Base-by-base conservation (phyloP, 345 rosid genomes). In the Fremontodendron californicum region DNA sequence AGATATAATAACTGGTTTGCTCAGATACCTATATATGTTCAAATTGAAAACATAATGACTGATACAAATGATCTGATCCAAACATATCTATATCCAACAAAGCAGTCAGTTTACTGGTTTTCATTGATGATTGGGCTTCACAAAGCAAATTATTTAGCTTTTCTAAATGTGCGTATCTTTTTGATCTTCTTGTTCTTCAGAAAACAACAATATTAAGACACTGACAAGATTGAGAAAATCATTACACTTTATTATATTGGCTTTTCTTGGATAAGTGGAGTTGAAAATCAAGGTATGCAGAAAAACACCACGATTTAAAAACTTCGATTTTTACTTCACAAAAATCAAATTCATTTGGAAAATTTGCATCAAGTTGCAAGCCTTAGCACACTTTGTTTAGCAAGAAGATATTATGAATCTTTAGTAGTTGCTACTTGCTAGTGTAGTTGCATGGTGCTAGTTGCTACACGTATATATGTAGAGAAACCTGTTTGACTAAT, bases 121-220 rank as follows among this genome's bases (percentile, higher is more conserved):
- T 18, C 4, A n/a, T 31, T 19, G 27, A 61, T 71, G 61, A 33
- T 74, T 74, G 67, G 67, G 55, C 54, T 45, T 29, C 77, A 60
- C 19, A 57, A 39, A 51, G 61, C 23, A 2, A 51, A 33, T 33
- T 71, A 19, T 51, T 11, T n/a, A 31, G 45, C 74, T 71, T 51
- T 71, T 49, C 45, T 71, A 5, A 51, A 33, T 33, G 25, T 19
- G 45, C 37, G 8, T 21, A 73, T 55, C 51, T 39, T 54, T 37
- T n/a, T 54, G 1, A 55, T 55, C 65, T 73, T 55, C 42, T 33
- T 31, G 61, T 39, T 55, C 57, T 21, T 62, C 78, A 46, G 12
- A 75, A 45, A 62, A 62, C 71, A 75, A 62, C 19, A 60, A 75
- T 10, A 43, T 61, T 43, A 46, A 43, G 65, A 63, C 72, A 78